Conservation (phyloP, 495 filamentous ascomycete genomes). For the Lophium mytilinum region DNA sequence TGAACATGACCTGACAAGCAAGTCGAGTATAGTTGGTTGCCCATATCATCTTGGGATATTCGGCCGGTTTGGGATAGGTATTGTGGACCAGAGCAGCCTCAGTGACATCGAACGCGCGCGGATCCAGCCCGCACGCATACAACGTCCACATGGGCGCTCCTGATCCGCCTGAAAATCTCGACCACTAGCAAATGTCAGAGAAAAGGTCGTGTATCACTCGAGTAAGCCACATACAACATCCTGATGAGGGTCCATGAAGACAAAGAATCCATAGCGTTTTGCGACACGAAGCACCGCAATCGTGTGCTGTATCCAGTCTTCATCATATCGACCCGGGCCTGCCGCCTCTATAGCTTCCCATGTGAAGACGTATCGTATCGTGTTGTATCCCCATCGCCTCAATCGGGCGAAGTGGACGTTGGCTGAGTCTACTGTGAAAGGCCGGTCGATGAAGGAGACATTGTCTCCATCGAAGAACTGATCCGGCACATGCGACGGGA, state of each 20-base stretch:
- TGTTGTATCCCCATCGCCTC: constrained; percentile 86
- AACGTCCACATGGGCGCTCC: constrained; percentile 97
- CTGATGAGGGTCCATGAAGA: constrained; percentile 98
- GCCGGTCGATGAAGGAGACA: constrained; percentile 80
- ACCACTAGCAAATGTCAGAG: constrained; percentile 56
- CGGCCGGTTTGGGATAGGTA: constrained; percentile 74
- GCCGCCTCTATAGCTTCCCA: constrained; percentile 98
- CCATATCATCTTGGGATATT: constrained; percentile 99
- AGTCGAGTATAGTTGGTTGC: constrained; percentile 91
- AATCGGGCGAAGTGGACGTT: constrained; percentile 81
- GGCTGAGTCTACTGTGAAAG: constrained; percentile 75
- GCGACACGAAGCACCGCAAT: constrained; percentile 75
- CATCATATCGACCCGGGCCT: constrained; percentile 89
- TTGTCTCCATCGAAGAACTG: constrained; percentile 88
- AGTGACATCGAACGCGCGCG: constrained; percentile 71
- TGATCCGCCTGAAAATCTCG: constrained; percentile 84
- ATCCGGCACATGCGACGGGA: constrained; percentile 68
- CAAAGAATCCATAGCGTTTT: constrained; percentile 83
- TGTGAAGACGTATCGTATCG: constrained; percentile 91
- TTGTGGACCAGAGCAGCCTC: constrained; percentile 94
- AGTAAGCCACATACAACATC: constrained; percentile 62
- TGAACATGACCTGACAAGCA: constrained; percentile 85
- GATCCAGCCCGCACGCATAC: constrained; percentile 87
- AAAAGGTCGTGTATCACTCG: background rate
- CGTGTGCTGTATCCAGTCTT: constrained; percentile 87